Base-by-base conservation (phyloP, 768 basidiomycete genomes). In the Russula sp. region DNA sequence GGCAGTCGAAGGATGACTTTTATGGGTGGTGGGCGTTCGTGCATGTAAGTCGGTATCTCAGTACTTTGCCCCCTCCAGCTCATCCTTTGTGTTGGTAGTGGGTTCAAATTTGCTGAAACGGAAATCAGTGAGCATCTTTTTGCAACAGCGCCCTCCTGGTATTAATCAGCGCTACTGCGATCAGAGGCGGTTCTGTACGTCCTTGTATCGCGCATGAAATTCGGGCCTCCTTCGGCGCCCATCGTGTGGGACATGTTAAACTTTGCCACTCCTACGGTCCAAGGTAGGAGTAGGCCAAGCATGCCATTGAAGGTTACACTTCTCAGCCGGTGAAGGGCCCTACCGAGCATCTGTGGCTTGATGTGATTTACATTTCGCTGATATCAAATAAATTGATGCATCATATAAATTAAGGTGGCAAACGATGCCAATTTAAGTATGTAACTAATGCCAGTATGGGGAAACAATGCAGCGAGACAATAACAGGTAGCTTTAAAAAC, bases 161-260 rank as follows among this genome's bases (percentile, higher is more conserved):
- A 29, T 36, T 68, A 32, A 64, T 46, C 7, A 47, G 34, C 22
- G 5, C 18, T 13, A 18, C 25, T 20, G 58, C 34, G 20, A 18
- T 52, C 64, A 73, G 73, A 73, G 61, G 68, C 69, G 34, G 64
- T 74, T 5, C 69, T 74, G 8, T 58, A 69, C 8, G 60, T 67
- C 29, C 62, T 74, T 9, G 41, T 74, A 8, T 53, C 63, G 16
- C 64, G 65, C 13, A 70, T 72, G 69, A 63, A 49, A 39, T 71
- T 73, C 56, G 66, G 68, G 18, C 65, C 67, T 8, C 38, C 70
- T 4, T 65, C 67, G 34, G 66, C 66, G 39, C 68, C 68, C 29
- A 67, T 74, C 46, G 59, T 65, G 2, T 74, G 72, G 71, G 70
- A 73, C 50, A 66, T 70, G 51, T 69, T 67, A 22, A 64, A 60